A percentile compares a stretch with the other conserved stretches of the same genome.
phyloP scores from a whole-genome alignment of 148 eudicot genomes.

The Camellia sinensis region DNA sequence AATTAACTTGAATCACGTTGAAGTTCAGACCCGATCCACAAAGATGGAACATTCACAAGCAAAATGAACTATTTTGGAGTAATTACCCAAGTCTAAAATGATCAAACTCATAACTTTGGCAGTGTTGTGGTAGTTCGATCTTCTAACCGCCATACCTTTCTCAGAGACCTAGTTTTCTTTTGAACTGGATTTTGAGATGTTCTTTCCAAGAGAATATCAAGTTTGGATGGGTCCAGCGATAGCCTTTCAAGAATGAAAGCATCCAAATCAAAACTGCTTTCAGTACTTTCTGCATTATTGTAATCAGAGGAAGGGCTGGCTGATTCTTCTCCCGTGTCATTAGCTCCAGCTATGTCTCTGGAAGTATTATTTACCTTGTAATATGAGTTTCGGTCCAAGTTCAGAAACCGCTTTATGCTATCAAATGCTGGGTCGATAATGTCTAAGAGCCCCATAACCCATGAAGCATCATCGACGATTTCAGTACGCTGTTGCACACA shows the following conservation, averaged over 20 bases:
- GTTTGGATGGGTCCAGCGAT: constrained; percentile 59
- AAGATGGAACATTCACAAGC: neutral
- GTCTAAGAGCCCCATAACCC: constrained; percentile 87
- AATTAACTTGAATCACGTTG: neutral
- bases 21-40: neutral
- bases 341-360: constrained; percentile 16
- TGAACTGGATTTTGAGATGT: constrained; percentile 27
- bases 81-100: neutral
- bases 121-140: constrained; percentile 7
- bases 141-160: constrained; percentile 32
- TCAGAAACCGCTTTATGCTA: constrained; percentile 68
- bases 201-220: constrained; percentile 54
- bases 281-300: constrained; percentile 14
- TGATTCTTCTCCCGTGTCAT: constrained; percentile 19
- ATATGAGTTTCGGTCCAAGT: constrained; percentile 46
- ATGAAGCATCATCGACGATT: constrained; percentile 83
- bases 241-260: constrained; percentile 56
- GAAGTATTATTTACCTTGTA: constrained; percentile 30
- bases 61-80: neutral
- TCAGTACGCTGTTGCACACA: constrained; percentile 78
- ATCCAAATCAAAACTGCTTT: constrained; percentile 67
- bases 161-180: constrained; percentile 18
- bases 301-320: constrained; percentile 6
- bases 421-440: constrained; percentile 91
- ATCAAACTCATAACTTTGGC: neutral